Evolutionary conservation across 768 basidiomycete genomes (phyloP).

Genomic region (Serendipita sp.): DNA sequence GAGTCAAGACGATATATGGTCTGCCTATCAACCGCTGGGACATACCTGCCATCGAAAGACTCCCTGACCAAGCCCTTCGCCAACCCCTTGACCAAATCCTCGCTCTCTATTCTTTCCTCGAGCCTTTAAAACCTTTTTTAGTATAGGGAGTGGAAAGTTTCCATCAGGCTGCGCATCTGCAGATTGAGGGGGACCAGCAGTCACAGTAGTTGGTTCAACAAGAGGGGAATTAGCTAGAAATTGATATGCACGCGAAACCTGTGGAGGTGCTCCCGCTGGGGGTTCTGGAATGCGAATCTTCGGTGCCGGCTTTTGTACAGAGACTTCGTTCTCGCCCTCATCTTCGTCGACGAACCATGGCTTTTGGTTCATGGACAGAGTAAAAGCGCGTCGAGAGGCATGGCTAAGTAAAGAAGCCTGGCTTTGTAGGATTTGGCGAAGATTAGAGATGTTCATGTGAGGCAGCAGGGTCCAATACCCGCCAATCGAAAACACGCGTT

Average conservation of each 20-base stretch:
- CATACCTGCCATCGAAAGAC: constrained; percentile 2
- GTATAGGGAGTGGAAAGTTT: constrained; percentile 24
- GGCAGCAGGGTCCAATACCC: neutral
- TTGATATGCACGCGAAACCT: constrained; percentile 38
- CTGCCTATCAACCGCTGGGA: neutral
- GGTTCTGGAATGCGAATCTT: constrained; percentile 9
- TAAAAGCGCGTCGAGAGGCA: neutral
- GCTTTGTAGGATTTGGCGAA: neutral
- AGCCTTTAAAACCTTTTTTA: constrained; percentile 40
- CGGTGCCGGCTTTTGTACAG: constrained; percentile 16
- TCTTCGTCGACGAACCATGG: constrained; percentile 55
- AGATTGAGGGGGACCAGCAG: constrained; percentile 39
- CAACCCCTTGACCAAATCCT: constrained; percentile 30
- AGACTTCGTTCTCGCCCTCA: constrained; percentile 10
- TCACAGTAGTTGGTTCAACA: constrained; percentile 42
- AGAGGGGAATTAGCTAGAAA: constrained; percentile 46
- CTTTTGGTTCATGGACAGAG: neutral
- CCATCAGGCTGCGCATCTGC: constrained; percentile 42
- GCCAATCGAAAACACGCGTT: constrained; percentile 1
- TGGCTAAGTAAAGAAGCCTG: neutral
- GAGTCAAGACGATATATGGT: neutral
- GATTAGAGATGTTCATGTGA: constrained; percentile 14
- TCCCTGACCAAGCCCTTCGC: constrained; percentile 37
- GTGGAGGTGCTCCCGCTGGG: constrained; percentile 16
- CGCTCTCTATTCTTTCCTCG: constrained; percentile 53